Base-by-base conservation (phyloP, 1,284 basidiomycete genomes). In the Apiotrichum gracile region DNA sequence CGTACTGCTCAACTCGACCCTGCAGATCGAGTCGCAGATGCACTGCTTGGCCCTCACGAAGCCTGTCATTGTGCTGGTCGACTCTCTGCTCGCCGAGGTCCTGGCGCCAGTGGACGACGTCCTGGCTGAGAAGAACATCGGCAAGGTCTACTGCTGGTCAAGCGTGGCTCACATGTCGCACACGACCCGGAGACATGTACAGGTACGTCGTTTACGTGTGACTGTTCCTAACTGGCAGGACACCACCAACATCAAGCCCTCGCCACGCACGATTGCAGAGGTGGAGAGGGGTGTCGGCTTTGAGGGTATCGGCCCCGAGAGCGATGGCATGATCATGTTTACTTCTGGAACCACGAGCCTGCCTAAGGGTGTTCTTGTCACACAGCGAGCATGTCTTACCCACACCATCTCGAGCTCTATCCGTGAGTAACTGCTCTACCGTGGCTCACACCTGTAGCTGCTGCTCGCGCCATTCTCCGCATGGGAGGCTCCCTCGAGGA, bases 301-400 rank as follows among this genome's bases (percentile, higher is more conserved):
- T 12, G 54, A 62, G 27, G 33, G 13, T 0, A 44, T 69, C 9
- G 46, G 56, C 39, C 68, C 69, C 14, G 70, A 70, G 47, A 63
- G 61, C 31, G 69, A 70, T 53, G 69, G 60, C 12, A 61, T 67
- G 10, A 66, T 70, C 49, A 65, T 72, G 58, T 72, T 69, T 53
- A 67, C 70, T 8, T 52, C 51, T 5, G 55, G 54, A 41, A n/a
- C n/a, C 44, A 17, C 10, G 49, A 41, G 19, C 17, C n/a, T 12
- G 4, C 19, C 10, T 9, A 13, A 14, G 17, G 27, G 8, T 5
- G 1, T 3, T 33, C 26, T 3, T 8, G 19, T 33, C 67, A 67
- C 5, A 71, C 69, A 31, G 66, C 67, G 43, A 66, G 63, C 3
- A 44, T 54, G 19, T 6, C 45, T 71, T 9, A 63, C 64, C 2